Percentiles rank a stretch among this genome's conserved stretches.
Conservation (phyloP, 2,329 filamentous ascomycete species). For the Trichophyton schoenleinii region DNA sequence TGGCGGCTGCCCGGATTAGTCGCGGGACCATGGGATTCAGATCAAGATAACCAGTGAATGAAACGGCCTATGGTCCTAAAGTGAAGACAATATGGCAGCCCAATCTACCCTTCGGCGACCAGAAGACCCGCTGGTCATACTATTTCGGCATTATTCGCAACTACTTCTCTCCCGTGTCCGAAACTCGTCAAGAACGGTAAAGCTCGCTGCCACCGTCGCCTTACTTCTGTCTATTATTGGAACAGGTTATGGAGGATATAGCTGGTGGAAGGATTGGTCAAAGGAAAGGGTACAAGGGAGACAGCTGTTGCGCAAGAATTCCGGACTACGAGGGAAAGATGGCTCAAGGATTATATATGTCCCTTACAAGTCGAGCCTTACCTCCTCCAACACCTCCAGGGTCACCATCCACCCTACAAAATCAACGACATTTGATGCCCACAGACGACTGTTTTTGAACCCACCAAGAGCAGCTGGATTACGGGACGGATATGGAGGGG, state of each 20-base stretch:
- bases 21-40: background rate
- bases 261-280: conserved; percentile 59
- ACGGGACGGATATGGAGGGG: conserved; percentile 47
- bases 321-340: conserved; percentile 85
- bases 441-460: conserved; percentile 82
- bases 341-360: conserved; percentile 91
- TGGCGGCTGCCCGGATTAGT: background rate
- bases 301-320: conserved; percentile 77
- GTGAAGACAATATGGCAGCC: conserved; percentile 52
- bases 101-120: conserved; percentile 66
- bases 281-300: conserved; percentile 72
- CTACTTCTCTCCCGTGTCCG: conserved; percentile 42
- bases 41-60: background rate
- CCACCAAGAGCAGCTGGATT: conserved; percentile 73
- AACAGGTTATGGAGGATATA: conserved; percentile 63
- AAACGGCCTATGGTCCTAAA: background rate
- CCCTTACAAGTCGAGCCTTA: conserved; percentile 52
- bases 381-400: conserved; percentile 56
- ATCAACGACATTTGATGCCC: conserved; percentile 87
- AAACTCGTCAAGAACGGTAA: conserved; percentile 56
- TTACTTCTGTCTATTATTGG: conserved; percentile 68
- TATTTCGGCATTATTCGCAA: conserved; percentile 41
- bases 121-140: conserved; percentile 53
- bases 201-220: conserved; percentile 61
- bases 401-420: conserved; percentile 87